Percentiles rank a stretch among this genome's conserved stretches.
Conservation (phyloP, 2,329 filamentous ascomycete genomes). For the Colletotrichum sojae region DNA sequence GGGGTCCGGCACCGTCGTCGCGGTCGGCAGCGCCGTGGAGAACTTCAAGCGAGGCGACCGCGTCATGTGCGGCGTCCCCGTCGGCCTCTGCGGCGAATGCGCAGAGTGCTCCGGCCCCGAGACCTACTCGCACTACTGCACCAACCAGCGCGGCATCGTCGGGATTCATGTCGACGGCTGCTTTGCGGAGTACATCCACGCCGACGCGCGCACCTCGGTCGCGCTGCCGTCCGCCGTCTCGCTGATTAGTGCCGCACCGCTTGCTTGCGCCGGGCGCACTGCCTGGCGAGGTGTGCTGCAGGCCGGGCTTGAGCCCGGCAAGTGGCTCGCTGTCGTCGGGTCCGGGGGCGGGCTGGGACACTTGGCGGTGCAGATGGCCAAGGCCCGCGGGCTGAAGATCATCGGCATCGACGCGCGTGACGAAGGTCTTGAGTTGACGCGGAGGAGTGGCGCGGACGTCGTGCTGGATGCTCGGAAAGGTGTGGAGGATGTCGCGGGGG, state of each 20-base stretch:
- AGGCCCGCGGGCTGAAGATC: slow-evolving; percentile 81
- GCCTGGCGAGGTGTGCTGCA: slow-evolving; percentile 62
- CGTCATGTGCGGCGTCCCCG: slow-evolving; percentile 69
- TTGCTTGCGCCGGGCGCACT: slow-evolving; percentile 70
- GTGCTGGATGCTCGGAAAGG: slow-evolving; percentile 66
- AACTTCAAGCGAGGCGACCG: slow-evolving; percentile 65
- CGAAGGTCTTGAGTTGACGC: slow-evolving; percentile 63
- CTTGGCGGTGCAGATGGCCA: slow-evolving; percentile 82
- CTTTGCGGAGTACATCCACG: slow-evolving; percentile 69
- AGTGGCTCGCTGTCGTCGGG: slow-evolving; percentile 81
- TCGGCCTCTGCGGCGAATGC: slow-evolving; percentile 68
- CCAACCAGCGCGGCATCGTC: slow-evolving; percentile 57
- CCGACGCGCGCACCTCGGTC: slow-evolving; percentile 62
- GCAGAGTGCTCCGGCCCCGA: slow-evolving; percentile 65
- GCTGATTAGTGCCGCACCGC: slow-evolving; percentile 66
- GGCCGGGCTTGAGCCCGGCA: slow-evolving; percentile 62
- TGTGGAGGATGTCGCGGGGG: slow-evolving; percentile 61
- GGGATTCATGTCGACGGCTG: slow-evolving; percentile 67
- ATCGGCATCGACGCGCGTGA: slow-evolving; percentile 80
- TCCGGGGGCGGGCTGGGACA: slow-evolving; percentile 80
- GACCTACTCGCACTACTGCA: slow-evolving; percentile 67
- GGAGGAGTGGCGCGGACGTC: slow-evolving; percentile 63
- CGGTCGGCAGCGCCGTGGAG: slow-evolving; percentile 56
- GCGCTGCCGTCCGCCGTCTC: slow-evolving; percentile 63
- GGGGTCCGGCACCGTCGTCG: slow-evolving; percentile 68